These are phyloP conservation scores for Colletotrichum lindemuthianum DNA, from an alignment of 2,329 filamentous ascomycete genomes.

Conservation along the genomic window DNA sequence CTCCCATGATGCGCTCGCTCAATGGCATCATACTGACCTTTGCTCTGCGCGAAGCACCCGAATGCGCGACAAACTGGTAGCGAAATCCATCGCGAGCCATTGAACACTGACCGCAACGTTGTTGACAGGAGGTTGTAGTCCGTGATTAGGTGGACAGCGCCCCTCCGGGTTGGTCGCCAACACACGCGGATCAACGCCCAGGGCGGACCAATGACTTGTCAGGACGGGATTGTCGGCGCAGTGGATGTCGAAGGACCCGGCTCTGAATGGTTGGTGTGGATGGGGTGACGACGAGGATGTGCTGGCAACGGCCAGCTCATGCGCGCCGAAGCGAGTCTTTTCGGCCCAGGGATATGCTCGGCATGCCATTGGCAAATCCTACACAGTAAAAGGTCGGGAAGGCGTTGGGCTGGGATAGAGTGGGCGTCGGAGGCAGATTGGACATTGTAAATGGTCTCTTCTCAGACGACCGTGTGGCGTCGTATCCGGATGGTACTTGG, in stretches of 20 bases:
- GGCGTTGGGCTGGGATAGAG: conserved; percentile 11
- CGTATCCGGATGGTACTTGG: conserved; percentile 6
- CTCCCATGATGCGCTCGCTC: conserved; percentile 5
- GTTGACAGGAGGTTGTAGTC: background rate
- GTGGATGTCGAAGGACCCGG: conserved; percentile 32
- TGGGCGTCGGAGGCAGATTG: conserved; percentile 20
- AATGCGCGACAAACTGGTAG: conserved; percentile 3
- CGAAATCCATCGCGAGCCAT: conserved; percentile 10
- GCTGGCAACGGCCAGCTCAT: conserved; percentile 42
- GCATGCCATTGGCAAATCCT: conserved; percentile 5
- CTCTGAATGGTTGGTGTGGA: conserved; percentile 18
- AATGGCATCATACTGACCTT: conserved; percentile 13
- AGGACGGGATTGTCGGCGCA: conserved; percentile 23
- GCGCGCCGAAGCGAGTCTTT: conserved; percentile 30
- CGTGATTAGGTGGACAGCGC: conserved; percentile 14
- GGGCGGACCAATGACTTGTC: conserved; percentile 30
- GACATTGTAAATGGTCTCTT: background rate
- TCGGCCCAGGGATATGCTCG: conserved; percentile 6
- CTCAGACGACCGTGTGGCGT: conserved; percentile 12
- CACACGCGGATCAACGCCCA: conserved; percentile 32
- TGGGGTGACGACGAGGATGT: conserved; percentile 39
- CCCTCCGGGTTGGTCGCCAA: conserved; percentile 20
- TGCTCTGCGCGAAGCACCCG: conserved; percentile 1
- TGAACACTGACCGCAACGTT: too few relatives aligned
- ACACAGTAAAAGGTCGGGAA: background rate